Base-by-base conservation (phyloP, 2,329 filamentous ascomycete genomes). In the Sodiomyces alkalinus region DNA sequence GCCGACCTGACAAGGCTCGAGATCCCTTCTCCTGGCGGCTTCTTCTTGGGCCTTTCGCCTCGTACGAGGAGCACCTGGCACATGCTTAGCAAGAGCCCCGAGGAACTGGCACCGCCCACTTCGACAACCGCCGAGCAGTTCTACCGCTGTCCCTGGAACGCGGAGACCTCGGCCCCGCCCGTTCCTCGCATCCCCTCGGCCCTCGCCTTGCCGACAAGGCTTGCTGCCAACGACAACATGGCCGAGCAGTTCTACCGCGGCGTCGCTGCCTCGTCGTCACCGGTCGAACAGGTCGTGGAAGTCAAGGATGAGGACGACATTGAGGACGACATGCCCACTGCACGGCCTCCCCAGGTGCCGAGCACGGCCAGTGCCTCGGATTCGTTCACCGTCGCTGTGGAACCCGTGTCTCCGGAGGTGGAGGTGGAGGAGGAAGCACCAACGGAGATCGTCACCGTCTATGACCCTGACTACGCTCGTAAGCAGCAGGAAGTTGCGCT, bases 41-140 rank as follows among this genome's bases (percentile, higher is more conserved):
- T 94, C 62, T 94, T 94, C 53, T 81, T 81, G 3, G 83, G 79
- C 0, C 66, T 94, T 17, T 81, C 79, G 20, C 71, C 77, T 4
- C 68, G 72, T 29, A 74, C 77, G 20, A 73, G 85, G 29, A 74
- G 76, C 44, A 90, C 86, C 9, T 96, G 87, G 87, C 74, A 82
- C 43, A 57, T 76, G 34, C 61, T 65, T 8, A 55, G 56, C 17
- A 56, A 52, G 39, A 61, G 64, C 13, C 63, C 66, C 9, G 63
- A 69, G 6, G 65, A 64, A 12, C 46, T 62, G 37, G 54, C 57
- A 3, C 72, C 73, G 1, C 85, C 85, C 2, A 87, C 82, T 1
- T 93, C 87, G 2, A 82, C 83, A 17, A 85, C 79, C n/a, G 87
- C 87, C 7, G 82, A 93, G 48, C 73, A 79, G 37, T 96, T 94